Evolutionary conservation across 371 early-diverging fungal species (phyloP).

Genomic region (Mucor circinelloides): DNA sequence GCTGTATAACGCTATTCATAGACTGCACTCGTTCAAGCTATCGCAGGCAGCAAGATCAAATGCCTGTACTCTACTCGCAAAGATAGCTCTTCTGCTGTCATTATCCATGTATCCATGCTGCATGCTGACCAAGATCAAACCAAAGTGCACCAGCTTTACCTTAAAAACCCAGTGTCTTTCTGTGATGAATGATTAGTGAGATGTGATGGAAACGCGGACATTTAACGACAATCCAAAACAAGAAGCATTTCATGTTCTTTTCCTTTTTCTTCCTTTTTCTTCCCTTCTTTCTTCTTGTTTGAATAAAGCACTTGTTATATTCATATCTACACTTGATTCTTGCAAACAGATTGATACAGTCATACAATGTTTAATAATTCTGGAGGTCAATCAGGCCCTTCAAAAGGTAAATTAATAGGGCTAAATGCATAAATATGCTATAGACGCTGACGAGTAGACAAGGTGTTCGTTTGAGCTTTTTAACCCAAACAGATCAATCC

Average conservation of each 20-base stretch:
- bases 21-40: conserved; percentile 21
- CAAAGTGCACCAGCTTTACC: conserved; percentile 9
- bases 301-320: not conserved
- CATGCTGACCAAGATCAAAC: conserved; percentile 21
- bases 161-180: conserved; percentile 4
- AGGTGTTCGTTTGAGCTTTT: conserved; percentile 53
- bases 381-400: conserved; percentile 24
- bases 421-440: not conserved
- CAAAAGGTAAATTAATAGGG: conserved; percentile 14
- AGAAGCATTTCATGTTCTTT: conserved; percentile 19
- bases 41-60: conserved; percentile 19
- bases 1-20: not conserved
- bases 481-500: conserved; percentile 45
- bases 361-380: conserved; percentile 19
- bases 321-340: not conserved
- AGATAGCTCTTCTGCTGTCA: not conserved
- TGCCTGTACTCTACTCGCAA: conserved; percentile 8
- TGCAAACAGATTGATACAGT: not conserved
- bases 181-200: conserved; percentile 11
- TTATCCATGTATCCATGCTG: conserved; percentile 23
- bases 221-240: conserved; percentile 8
- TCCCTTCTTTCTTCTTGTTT: not conserved
- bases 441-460: not conserved
- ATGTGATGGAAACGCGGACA: not conserved
- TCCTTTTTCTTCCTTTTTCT: not conserved